A percentile compares a stretch with the other conserved stretches of the same genome.
Evolutionary conservation across 106 monocot species (phyloP).

Genomic region (Xerophyta viscosa): DNA sequence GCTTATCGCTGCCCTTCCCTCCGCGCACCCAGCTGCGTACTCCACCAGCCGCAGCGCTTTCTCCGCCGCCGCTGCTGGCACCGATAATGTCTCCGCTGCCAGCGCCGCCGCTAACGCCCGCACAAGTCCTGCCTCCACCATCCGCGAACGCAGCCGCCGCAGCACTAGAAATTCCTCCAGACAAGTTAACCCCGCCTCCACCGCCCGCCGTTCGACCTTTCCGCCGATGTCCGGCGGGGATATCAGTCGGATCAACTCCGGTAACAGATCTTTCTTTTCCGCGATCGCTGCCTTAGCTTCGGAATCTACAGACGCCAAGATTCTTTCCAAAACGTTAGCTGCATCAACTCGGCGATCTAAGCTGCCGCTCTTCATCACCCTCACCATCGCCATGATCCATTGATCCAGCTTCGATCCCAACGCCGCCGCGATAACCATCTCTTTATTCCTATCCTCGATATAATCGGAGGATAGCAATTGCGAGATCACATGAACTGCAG

Average conservation of each 20-base stretch:
- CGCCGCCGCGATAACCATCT: conserved; percentile 6
- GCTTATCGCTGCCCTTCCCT: conserved; percentile 51
- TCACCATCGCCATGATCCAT: not conserved
- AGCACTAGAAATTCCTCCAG: conserved; percentile 13
- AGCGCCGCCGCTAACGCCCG: conserved; percentile 16
- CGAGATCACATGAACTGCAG: conserved; percentile 19
- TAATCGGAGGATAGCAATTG: conserved; percentile 15
- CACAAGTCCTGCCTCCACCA: conserved; percentile 31
- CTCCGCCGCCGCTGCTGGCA: conserved; percentile 21
- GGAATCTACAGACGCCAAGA: conserved; percentile 6
- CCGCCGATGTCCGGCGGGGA: conserved; percentile 4
- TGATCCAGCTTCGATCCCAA: conserved; percentile 2
- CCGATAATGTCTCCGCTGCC: too few relatives aligned
- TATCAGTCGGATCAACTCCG: conserved; percentile 37
- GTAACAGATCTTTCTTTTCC: conserved; percentile 19
- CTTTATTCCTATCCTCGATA: conserved; percentile 17
- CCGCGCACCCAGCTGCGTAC: conserved; percentile 33
- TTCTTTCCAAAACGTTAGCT: conserved; percentile 20
- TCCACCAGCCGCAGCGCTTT: conserved; percentile 44
- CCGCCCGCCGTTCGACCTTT: conserved; percentile 4
- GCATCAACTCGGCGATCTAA: conserved; percentile 28
- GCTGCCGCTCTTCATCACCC: conserved; percentile 4
- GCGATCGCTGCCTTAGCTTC: conserved; percentile 23
- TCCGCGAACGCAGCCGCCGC: conserved; percentile 9
- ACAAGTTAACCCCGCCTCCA: conserved; percentile 29